These are phyloP conservation scores for Citrus reticulata DNA, from an alignment of 345 rosid genomes.

Conservation along the genomic window DNA sequence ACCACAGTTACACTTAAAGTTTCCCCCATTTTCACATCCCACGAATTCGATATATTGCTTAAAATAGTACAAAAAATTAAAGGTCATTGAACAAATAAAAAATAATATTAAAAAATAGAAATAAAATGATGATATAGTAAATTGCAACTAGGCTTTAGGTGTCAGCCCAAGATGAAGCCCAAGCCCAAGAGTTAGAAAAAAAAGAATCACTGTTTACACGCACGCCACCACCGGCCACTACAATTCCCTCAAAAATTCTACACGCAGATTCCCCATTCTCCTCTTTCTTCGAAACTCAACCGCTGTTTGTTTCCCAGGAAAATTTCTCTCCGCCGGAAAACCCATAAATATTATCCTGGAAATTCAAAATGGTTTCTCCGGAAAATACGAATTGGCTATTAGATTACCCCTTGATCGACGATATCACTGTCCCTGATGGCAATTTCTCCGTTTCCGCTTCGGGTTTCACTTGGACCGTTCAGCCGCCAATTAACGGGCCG, in stretches of 20 bases:
- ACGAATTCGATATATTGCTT: too few species aligned
- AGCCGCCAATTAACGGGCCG: constrained; percentile 39
- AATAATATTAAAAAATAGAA: too few species aligned
- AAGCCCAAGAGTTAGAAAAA: background rate
- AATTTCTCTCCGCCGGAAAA: constrained; percentile 4
- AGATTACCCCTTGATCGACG: constrained; percentile 69
- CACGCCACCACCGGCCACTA: background rate
- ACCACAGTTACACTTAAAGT: too few species aligned
- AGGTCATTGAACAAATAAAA: too few species aligned
- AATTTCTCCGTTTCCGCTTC: constrained; percentile 51
- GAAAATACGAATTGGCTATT: constrained; percentile 65
- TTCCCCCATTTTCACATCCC: too few species aligned
- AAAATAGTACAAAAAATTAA: too few species aligned
- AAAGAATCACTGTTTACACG: background rate
- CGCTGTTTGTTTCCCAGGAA: constrained; percentile 6
- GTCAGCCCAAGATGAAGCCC: background rate
- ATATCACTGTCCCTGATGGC: constrained; percentile 52
- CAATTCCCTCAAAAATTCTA: constrained; percentile 1
- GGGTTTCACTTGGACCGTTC: constrained; percentile 75
- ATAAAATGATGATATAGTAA: too few species aligned
- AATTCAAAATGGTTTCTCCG: constrained; percentile 61
- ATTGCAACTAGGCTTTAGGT: background rate
- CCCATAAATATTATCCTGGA: constrained; percentile 2
- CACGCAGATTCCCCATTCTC: background rate
- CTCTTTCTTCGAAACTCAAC: background rate